These are phyloP conservation scores for Ammopiptanthus mongolicus DNA, from an alignment of 306 rosid genomes.

Conservation along the genomic window DNA sequence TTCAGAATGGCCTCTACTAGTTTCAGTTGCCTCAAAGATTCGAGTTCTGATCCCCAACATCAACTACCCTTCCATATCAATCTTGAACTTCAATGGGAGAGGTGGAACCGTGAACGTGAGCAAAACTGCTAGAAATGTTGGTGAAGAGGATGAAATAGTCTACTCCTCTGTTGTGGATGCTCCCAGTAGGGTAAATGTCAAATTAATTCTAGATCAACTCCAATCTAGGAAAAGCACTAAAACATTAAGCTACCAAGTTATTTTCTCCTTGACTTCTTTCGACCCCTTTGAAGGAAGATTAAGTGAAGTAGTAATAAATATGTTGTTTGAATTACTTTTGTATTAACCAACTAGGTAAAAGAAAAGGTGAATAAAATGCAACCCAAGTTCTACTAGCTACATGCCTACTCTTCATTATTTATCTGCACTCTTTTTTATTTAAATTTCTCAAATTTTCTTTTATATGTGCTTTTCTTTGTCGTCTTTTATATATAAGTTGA, in stretches of 20 bases:
- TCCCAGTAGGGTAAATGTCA: conserved; percentile 45
- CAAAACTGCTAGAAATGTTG: conserved; percentile 70
- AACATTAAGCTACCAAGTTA: conserved; percentile 51
- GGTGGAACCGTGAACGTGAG: conserved; percentile 28
- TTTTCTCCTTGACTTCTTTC: conserved; percentile 38
- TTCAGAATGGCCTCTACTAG: conserved; percentile 33
- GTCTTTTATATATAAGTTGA: background rate
- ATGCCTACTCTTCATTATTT: background rate
- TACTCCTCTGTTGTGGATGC: conserved; percentile 41
- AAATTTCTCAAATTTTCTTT: background rate
- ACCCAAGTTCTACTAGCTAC: background rate
- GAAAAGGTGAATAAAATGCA: background rate
- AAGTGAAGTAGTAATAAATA: conserved; percentile 58
- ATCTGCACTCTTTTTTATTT: background rate
- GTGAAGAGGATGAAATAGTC: conserved; percentile 45
- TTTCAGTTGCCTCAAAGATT: conserved; percentile 54
- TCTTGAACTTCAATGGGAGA: conserved; percentile 39
- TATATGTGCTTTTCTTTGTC: background rate
- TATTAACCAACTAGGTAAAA: conserved; percentile 25
- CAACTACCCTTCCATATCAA: conserved; percentile 84
- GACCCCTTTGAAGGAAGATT: conserved; percentile 25
- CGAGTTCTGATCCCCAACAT: conserved; percentile 55
- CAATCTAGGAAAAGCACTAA: conserved; percentile 37
- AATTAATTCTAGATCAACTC: conserved; percentile 53
- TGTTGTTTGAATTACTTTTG: conserved; percentile 60